phyloP scores from a whole-genome alignment of 768 basidiomycete species.

The Lentinus brumalis region DNA sequence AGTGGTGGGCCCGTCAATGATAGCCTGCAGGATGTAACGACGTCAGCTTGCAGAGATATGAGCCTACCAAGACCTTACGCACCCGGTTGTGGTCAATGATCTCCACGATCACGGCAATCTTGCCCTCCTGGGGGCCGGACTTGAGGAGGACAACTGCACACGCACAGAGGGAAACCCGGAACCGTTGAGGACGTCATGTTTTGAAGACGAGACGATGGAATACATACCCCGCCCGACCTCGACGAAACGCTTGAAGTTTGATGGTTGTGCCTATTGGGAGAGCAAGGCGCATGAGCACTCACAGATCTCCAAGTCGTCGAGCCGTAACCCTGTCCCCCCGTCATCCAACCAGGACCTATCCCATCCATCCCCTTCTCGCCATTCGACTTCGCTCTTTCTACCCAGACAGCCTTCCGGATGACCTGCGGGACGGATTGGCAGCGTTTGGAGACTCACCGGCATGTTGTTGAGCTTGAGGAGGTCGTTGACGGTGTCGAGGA shows the following conservation, averaged over 20 bases:
- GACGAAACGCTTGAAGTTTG: constrained; percentile 95
- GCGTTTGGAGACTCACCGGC: constrained; percentile 28
- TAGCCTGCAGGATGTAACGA: constrained; percentile 56
- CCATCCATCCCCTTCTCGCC: constrained; percentile 21
- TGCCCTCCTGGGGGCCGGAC: constrained; percentile 80
- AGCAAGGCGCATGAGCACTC: constrained; percentile 1
- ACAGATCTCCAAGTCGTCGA: neutral
- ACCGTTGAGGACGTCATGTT: neutral
- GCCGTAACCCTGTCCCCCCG: neutral
- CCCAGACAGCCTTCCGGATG: constrained; percentile 2
- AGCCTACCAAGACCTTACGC: constrained; percentile 4
- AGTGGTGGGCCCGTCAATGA: constrained; percentile 93
- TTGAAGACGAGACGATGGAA: neutral
- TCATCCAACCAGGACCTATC: constrained; percentile 24
- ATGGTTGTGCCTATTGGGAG: constrained; percentile 36
- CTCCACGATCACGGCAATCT: constrained; percentile 93
- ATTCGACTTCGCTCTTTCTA: constrained; percentile 5
- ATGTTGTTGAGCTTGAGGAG: constrained; percentile 24
- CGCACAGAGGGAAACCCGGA: neutral
- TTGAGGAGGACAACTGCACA: constrained; percentile 87
- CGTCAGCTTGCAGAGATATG: neutral
- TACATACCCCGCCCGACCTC: constrained; percentile 91
- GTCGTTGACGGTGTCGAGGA: constrained; percentile 25
- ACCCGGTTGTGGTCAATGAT: constrained; percentile 99
- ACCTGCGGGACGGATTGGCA: constrained; percentile 11